A percentile compares a stretch with the other conserved stretches of the same genome.
These are phyloP conservation scores for Cryptosporidium meleagridis DNA, from an alignment of 169 alveolate species.

Conservation along the genomic window DNA sequence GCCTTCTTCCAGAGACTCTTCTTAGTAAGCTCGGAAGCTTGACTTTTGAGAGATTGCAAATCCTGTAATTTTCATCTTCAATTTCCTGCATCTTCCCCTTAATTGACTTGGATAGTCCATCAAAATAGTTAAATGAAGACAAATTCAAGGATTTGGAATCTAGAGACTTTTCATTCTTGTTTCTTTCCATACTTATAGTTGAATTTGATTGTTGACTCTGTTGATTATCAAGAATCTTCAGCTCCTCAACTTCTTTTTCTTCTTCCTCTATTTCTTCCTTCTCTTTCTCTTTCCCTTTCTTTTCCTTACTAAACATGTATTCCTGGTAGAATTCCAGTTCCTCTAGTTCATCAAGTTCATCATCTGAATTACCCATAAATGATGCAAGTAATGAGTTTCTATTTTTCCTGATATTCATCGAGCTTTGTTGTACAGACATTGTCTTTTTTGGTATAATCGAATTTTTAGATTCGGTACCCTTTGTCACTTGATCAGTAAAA, in stretches of 20 bases:
- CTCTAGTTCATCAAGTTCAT: neutral
- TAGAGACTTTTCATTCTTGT: neutral
- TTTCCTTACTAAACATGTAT: neutral
- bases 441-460: neutral
- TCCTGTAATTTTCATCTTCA: neutral
- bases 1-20: constrained; percentile 22
- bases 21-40: constrained; percentile 14
- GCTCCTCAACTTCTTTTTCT: neutral
- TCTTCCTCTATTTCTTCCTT: neutral
- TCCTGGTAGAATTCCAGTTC: neutral
- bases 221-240: neutral
- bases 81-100: neutral
- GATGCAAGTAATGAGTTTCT: constrained; percentile 27
- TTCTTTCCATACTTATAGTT: neutral
- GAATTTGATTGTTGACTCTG: neutral
- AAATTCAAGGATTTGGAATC: neutral
- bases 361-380: constrained; percentile 66
- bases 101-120: neutral
- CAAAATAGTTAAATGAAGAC: constrained; percentile 1
- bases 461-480: neutral
- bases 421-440: neutral
- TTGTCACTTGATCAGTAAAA: neutral
- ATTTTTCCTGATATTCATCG: neutral
- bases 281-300: neutral
- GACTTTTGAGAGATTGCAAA: neutral